Percentiles rank a stretch among this genome's conserved stretches.
Evolutionary conservation across 31 red algal genomes (phyloP).

Genomic region (Asparagopsis taxiformis): DNA sequence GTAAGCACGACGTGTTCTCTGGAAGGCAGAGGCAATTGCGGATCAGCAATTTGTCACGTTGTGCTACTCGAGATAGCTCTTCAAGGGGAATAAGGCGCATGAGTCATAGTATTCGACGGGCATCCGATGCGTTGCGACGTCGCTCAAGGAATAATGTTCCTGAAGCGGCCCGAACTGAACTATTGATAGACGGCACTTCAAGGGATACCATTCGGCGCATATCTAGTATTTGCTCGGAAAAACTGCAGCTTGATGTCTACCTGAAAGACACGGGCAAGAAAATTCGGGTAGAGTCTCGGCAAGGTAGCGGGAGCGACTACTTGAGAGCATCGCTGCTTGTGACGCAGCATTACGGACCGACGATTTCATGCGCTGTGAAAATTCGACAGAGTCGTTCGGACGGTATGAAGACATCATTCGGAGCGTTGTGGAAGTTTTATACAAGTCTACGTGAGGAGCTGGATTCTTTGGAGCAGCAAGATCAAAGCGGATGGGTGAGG

Average conservation of each 20-base stretch:
- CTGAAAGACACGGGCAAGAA: slow-evolving; percentile 42
- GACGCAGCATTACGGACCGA: not conserved
- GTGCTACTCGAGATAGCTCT: no score
- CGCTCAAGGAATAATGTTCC: not conserved
- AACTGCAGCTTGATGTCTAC: slow-evolving; percentile 28
- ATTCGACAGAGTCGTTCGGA: slow-evolving; percentile 35
- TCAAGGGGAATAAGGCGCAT: no score
- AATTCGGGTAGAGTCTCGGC: slow-evolving; percentile 31
- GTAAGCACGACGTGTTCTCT: no score
- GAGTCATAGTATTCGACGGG: not conserved
- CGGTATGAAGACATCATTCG: slow-evolving; percentile 45
- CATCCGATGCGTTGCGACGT: not conserved
- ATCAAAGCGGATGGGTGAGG: not conserved
- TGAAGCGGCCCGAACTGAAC: slow-evolving; percentile 3
- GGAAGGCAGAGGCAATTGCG: no score
- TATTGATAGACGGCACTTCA: slow-evolving; percentile 30
- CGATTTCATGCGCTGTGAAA: slow-evolving; percentile 15
- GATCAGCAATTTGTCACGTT: no score
- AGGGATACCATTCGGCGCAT: slow-evolving; percentile 35
- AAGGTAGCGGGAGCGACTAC: slow-evolving; percentile 6
- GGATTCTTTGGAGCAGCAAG: not conserved
- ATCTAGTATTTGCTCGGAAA: slow-evolving; percentile 36
- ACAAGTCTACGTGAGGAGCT: slow-evolving; percentile 10
- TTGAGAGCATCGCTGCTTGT: slow-evolving; percentile 29
- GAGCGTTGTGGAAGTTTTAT: slow-evolving; percentile 33